Percentiles rank a stretch among this genome's conserved stretches.
Conservation (phyloP, 768 basidiomycete genomes). For the Peribolospora kevripleyi region DNA sequence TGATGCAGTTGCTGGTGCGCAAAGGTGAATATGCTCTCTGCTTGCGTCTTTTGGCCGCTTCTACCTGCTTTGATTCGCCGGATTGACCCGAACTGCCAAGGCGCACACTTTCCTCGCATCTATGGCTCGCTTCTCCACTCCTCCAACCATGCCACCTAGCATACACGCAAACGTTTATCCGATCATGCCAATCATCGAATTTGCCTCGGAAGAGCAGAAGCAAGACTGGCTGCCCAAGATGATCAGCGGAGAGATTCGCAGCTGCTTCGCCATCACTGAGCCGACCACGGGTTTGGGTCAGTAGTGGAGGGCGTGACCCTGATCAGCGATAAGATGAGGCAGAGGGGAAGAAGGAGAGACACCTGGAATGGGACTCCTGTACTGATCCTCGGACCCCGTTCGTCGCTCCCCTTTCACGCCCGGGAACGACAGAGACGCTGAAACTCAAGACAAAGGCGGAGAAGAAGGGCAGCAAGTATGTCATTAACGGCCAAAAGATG, state of each 20-base stretch:
- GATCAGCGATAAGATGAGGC: too few species aligned
- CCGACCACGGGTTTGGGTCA: constrained; percentile 7
- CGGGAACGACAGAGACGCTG: constrained; percentile 5
- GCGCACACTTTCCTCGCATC: too few species aligned
- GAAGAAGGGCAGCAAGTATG: constrained; percentile 6
- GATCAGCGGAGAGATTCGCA: constrained; percentile 7
- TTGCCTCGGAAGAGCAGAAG: constrained; percentile 5
- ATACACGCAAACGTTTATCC: constrained; percentile 7
- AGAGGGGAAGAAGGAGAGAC: too few species aligned
- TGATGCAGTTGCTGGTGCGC: constrained; percentile 2
- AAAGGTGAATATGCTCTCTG: background rate
- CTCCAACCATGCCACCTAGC: background rate
- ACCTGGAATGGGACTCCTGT: too few species aligned
- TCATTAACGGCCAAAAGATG: constrained; percentile 10
- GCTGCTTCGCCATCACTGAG: constrained; percentile 12
- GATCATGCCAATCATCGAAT: constrained; percentile 1
- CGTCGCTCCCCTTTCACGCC: too few species aligned
- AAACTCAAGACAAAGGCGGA: constrained; percentile 8
- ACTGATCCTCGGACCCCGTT: too few species aligned
- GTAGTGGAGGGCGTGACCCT: too few species aligned
- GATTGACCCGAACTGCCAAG: too few species aligned
- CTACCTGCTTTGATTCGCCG: too few species aligned
- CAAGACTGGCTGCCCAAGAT: constrained; percentile 7
- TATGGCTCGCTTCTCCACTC: too few species aligned
- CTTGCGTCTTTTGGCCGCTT: background rate